Evolutionary conservation across 805 yeast genomes (phyloP), one percentile per base, ranked within the genome.

Genomic region (Metschnikowia reukaufii): DNA sequence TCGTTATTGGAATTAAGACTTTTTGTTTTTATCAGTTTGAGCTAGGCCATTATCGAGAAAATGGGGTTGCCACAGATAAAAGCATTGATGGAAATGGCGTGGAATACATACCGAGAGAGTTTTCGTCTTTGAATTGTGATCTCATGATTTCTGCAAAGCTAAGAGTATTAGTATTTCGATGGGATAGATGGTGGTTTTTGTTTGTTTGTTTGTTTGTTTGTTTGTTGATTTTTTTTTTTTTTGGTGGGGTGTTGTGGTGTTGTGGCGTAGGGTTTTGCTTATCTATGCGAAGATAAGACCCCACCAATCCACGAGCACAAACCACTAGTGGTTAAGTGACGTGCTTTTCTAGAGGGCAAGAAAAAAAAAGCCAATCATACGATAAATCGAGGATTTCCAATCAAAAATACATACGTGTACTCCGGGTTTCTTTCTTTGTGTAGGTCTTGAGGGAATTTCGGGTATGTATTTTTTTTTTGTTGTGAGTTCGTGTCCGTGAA

Each of bases 71-170:
- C n/a, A 18, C 18, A 21, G 17, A 38, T 47, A 33, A 8, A 33
- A n/a, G 19, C 6, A n/a, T 15, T 13, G 7, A 4, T 5, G 13
- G 17, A 33, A 33, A 33, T 19, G 15, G 35, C 8, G 18, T n/a
- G n/a, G n/a, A n/a, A n/a, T 35, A 81, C 88, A 50, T 74, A 83
- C 89, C 96, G 68, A 92, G 88, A 45, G 98, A 88, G 70, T 88
- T 92, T 65, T 94, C 97, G 80, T 88, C 96, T 73, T 89, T 88
- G 69, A 88, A 88, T 76, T 88, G 91, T 46, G 95, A 88, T 73
- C 94, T 86, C 96, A 88, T 88, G 43, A 43, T 60, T 55, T 21
- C 12, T 44, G 48, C 30, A n/a, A 25, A 35, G 32, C 29, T 43
- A 23, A 36, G 49, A 30, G 20, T 19, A 16, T 42, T 19, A 42